These are phyloP conservation scores for Thelonectria blattea DNA, from an alignment of 2,329 filamentous ascomycete genomes.

Conservation along the genomic window DNA sequence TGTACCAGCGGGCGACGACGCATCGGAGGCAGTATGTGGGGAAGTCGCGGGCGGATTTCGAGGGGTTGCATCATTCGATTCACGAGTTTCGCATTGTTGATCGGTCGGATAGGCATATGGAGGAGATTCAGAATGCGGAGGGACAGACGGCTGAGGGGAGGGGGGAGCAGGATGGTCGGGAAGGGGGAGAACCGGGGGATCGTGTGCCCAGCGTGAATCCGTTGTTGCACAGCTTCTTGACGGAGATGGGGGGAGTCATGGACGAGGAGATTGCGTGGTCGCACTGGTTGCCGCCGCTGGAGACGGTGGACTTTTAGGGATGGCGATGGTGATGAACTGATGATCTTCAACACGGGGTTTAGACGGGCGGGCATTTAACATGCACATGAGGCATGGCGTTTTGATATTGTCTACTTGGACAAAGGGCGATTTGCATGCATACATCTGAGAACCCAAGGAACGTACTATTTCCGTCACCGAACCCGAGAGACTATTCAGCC, in stretches of 20 bases:
- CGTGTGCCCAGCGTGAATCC: slow-evolving; percentile 41
- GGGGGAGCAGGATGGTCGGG: neutral
- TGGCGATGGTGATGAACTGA: too few species aligned
- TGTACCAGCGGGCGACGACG: slow-evolving; percentile 9
- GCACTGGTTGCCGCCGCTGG: slow-evolving; percentile 2
- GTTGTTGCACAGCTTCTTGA: slow-evolving; percentile 1
- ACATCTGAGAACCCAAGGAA: too few species aligned
- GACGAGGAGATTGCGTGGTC: slow-evolving; percentile 5
- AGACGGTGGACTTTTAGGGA: neutral
- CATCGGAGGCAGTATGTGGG: slow-evolving; percentile 34
- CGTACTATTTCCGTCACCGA: too few species aligned
- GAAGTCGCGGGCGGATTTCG: slow-evolving; percentile 38
- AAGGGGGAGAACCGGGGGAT: neutral
- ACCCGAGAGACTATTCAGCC: too few species aligned
- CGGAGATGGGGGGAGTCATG: slow-evolving; percentile 1
- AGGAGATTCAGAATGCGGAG: slow-evolving; percentile 40
- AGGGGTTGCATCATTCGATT: slow-evolving; percentile 39
- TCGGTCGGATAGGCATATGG: slow-evolving; percentile 39
- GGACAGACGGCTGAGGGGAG: neutral
- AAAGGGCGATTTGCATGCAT: too few species aligned
- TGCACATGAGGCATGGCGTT: too few species aligned
- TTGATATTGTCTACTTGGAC: too few species aligned
- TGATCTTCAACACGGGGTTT: neutral
- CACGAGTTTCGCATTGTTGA: slow-evolving; percentile 42
- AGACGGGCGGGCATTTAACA: too few species aligned